phyloP scores from a whole-genome alignment of 2,329 filamentous ascomycete genomes.

The Drechslerella dactyloides region DNA sequence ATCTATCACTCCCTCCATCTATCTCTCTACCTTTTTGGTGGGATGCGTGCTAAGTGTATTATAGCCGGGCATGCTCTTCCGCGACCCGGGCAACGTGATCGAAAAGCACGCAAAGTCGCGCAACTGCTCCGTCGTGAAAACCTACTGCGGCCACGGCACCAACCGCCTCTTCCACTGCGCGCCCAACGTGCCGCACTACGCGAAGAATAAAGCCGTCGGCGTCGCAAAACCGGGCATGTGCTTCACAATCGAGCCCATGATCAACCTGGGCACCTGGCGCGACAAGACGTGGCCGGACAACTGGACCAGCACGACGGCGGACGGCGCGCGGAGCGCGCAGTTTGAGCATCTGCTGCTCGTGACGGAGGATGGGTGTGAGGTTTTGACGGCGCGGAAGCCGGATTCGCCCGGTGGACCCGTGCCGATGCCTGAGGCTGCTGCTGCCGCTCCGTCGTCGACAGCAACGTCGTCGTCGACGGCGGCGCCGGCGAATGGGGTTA shows the following conservation, averaged over 20 bases:
- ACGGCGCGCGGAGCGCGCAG: slow-evolving; percentile 88
- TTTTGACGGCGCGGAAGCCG: slow-evolving; percentile 74
- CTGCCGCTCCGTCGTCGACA: too few species aligned
- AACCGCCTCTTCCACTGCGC: slow-evolving; percentile 92
- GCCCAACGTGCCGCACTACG: slow-evolving; percentile 95
- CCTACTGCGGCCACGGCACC: slow-evolving; percentile 95
- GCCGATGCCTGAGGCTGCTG: slow-evolving; percentile 66
- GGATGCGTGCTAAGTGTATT: background rate
- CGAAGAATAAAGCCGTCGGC: slow-evolving; percentile 96
- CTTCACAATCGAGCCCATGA: slow-evolving; percentile 99
- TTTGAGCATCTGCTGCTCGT: slow-evolving; percentile 89
- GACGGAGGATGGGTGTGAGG: slow-evolving; percentile 80
- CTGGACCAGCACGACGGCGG: slow-evolving; percentile 93
- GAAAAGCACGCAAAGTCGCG: slow-evolving; percentile 89
- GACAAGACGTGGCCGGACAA: slow-evolving; percentile 98
- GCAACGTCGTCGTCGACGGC: background rate
- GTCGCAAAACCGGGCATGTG: slow-evolving; percentile 96
- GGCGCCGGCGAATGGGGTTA: slow-evolving; percentile 46
- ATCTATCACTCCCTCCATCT: background rate
- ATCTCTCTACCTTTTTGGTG: background rate
- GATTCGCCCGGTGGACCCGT: slow-evolving; percentile 78
- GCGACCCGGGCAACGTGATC: slow-evolving; percentile 91
- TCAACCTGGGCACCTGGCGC: slow-evolving; percentile 84
- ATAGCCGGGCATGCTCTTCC: slow-evolving; percentile 81
- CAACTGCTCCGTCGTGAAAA: slow-evolving; percentile 88